A percentile compares a stretch with the other conserved stretches of the same genome.
These are phyloP conservation scores for Fusarium pilosicola DNA, from an alignment of 2,329 filamentous ascomycete species.

Conservation along the genomic window DNA sequence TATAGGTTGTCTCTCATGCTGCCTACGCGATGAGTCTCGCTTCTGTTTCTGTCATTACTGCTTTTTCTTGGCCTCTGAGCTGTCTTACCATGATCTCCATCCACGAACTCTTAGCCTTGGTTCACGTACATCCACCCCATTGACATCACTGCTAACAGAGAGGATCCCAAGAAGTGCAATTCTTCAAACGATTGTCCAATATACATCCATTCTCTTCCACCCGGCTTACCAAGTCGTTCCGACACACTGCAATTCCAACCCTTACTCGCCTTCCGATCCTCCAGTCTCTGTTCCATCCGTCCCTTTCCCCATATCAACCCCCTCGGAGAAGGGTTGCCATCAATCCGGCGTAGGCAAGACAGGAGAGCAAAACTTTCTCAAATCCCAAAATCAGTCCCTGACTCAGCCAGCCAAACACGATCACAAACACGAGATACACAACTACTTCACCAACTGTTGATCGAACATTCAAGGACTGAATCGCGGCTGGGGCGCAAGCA, in stretches of 20 bases:
- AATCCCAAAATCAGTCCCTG: constrained; percentile 8
- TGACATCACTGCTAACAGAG: not conserved
- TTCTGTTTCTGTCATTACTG: not conserved
- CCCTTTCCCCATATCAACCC: not conserved
- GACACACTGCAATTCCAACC: not conserved
- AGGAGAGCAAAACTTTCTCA: constrained; percentile 16
- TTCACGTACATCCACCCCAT: not conserved
- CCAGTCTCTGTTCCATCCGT: not conserved
- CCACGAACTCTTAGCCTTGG: not conserved
- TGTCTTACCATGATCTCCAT: not conserved
- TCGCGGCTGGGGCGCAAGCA: constrained; percentile 20
- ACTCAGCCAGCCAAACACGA: constrained; percentile 15
- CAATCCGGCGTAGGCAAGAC: constrained; percentile 6
- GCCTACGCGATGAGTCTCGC: not conserved
- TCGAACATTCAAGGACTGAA: constrained; percentile 21
- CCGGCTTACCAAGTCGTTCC: not conserved
- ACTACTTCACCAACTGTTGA: constrained; percentile 17
- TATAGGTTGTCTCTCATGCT: not conserved
- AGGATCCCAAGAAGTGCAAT: not conserved
- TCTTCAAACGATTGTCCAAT: not conserved
- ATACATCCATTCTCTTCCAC: not conserved
- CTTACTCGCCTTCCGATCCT: not conserved
- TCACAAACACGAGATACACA: constrained; percentile 25
- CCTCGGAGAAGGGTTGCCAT: constrained; percentile 18
- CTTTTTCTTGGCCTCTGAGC: not conserved